Base-by-base conservation (phyloP, 2,329 filamentous ascomycete genomes). In the Lachnellula arida region DNA sequence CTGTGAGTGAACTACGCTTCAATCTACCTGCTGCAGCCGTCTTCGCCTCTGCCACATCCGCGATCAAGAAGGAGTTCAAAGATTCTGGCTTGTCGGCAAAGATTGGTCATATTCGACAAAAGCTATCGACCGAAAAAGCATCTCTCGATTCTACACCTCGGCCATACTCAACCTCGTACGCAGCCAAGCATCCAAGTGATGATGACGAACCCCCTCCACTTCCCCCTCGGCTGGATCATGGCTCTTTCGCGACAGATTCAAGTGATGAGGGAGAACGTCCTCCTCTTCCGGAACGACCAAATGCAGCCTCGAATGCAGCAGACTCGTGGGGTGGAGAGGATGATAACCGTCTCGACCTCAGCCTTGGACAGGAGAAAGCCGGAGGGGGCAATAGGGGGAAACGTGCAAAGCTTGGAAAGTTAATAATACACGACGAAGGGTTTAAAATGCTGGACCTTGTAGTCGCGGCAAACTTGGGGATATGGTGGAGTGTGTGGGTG, bases 391-490 rank as follows among this genome's bases (percentile, higher is more conserved):
- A 89, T 67, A 81, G 87, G 46, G 93, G 93, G 0, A 91, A 89
- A 70, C 84, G 89, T 66, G 92, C 91, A 3, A 99, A 99, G 75
- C 76, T 99, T 65, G 94, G 93, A 0, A 99, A 97, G 73, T 75
- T 99, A 51, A 91, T 97, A 51, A 81, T 99, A 39, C 84, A 91
- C 64, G 85, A 93, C 54, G 92, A 96, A 66, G 94, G 94, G 0
- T 74, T 96, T 62, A 96, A 96, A 76, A 97, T 99, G 93, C 73
- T 97, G 66, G 94, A 99, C 76, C 72, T 99, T 56, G 78, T 96
- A 0, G 90, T 99, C 19, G 90, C 93, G 4, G 88, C 91, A 11
- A 97, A 96, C 68, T 82, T 99, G 74, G 91, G 89, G 1, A 76
- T 97, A 15, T 99, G 92, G 90, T 97, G 93, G 92, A 85, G 86